Conservation (phyloP, 164 flowering plant genomes). For the Liquidambar formosana region DNA sequence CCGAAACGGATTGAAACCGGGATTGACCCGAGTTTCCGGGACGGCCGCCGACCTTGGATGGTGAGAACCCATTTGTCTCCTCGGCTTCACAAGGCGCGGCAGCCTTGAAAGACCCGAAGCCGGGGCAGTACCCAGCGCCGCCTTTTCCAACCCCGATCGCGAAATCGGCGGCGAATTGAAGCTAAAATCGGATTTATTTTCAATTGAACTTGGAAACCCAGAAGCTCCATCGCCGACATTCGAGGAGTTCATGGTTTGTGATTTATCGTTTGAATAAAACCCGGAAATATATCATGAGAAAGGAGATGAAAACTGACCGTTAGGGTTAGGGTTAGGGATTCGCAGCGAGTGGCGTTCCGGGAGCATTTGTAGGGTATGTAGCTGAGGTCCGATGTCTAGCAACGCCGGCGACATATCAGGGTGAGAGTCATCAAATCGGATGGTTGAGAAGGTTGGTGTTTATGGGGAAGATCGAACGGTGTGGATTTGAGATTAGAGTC, state of each 20-base stretch:
- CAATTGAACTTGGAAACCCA: constrained; percentile 23
- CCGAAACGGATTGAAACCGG: constrained; percentile 31
- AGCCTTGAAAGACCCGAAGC: constrained; percentile 21
- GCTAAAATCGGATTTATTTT: constrained; percentile 10
- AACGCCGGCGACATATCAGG: constrained; percentile 17
- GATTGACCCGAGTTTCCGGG: constrained; percentile 1
- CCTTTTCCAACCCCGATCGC: constrained; percentile 12
- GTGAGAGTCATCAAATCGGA: constrained; percentile 19
- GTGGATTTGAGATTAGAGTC: neutral
- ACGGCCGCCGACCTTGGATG: constrained; percentile 21
- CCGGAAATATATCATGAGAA: neutral
- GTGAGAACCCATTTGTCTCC: constrained; percentile 25
- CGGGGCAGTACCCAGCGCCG: neutral
- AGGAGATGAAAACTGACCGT: constrained; percentile 21
- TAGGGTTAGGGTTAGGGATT: neutral
- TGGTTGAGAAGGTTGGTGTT: neutral
- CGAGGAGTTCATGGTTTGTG: constrained; percentile 20
- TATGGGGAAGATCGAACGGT: neutral
- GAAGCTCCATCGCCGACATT: constrained; percentile 14
- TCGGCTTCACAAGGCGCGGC: constrained; percentile 38
- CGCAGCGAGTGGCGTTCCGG: too few species aligned
- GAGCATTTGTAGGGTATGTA: neutral
- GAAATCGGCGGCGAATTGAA: constrained; percentile 18
- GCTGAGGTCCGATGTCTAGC: constrained; percentile 14
- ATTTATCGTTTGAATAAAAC: neutral